Percentiles rank a stretch among this genome's conserved stretches.
phyloP scores from a whole-genome alignment of 768 basidiomycete species.

The Termitomyces sp. region DNA sequence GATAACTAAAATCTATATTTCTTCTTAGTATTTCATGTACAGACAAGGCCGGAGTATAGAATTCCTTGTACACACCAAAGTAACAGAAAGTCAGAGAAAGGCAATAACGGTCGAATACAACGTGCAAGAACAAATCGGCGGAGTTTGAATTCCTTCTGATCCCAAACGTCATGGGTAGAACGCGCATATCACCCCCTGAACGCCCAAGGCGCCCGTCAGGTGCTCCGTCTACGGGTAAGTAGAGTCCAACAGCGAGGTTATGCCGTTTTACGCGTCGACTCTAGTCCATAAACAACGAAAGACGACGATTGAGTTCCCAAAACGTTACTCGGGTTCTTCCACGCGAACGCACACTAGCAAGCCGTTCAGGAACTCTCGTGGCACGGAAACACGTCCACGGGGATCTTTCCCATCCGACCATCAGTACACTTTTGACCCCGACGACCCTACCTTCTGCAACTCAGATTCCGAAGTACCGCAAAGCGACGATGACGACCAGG shows the following conservation, averaged over 20 bases:
- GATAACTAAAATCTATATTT: background rate
- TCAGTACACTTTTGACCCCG: slow-evolving; percentile 6
- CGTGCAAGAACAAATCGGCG: slow-evolving; percentile 26
- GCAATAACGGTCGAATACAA: slow-evolving; percentile 8
- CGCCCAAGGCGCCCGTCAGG: slow-evolving; percentile 2
- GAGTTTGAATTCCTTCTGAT: slow-evolving; percentile 35
- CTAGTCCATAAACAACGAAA: slow-evolving; percentile 5
- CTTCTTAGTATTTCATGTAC: background rate
- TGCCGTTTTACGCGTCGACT: slow-evolving; percentile 2
- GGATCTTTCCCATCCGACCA: background rate
- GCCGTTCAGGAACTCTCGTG: background rate
- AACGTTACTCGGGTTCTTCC: background rate
- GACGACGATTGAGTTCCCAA: background rate
- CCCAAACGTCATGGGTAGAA: slow-evolving; percentile 10
- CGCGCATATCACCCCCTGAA: slow-evolving; percentile 5
- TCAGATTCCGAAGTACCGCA: slow-evolving; percentile 1
- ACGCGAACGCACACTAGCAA: background rate
- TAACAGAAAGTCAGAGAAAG: slow-evolving; percentile 11
- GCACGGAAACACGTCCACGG: background rate
- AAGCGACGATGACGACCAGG: slow-evolving; percentile 10
- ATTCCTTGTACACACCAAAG: slow-evolving; percentile 7
- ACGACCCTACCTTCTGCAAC: slow-evolving; percentile 15
- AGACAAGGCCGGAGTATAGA: background rate
- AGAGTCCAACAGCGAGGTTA: background rate
- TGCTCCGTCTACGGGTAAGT: background rate